These are phyloP conservation scores for Globisporangium lucens DNA, from an alignment of 352 stramenopile genomes.

Conservation along the genomic window DNA sequence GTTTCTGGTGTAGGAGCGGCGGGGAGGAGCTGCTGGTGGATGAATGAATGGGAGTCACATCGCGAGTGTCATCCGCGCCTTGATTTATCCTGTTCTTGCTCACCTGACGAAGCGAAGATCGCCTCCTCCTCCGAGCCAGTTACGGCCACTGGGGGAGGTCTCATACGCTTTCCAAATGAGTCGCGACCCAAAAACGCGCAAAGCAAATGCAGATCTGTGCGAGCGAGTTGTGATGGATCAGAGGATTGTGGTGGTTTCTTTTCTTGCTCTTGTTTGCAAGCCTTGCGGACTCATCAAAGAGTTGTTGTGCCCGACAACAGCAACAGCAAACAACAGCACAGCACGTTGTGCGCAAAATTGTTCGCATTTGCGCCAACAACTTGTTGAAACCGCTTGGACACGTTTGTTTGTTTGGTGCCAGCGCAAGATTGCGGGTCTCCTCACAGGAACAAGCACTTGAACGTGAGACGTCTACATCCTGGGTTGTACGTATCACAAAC, in stretches of 20 bases:
- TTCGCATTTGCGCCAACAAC: too few relatives aligned
- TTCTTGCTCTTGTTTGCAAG: not conserved
- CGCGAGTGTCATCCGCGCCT: not conserved
- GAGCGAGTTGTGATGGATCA: too few relatives aligned
- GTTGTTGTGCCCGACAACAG: too few relatives aligned
- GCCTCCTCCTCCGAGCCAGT: constrained; percentile 9
- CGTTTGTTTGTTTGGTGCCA: not conserved
- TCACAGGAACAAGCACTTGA: not conserved
- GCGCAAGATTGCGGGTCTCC: not conserved
- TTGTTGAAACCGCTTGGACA: too few relatives aligned
- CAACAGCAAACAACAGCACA: too few relatives aligned
- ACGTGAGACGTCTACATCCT: not conserved
- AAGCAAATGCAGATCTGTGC: not conserved
- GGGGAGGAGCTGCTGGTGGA: not conserved
- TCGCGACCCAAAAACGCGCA: not conserved
- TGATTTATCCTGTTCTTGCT: constrained; percentile 5
- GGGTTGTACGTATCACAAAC: not conserved
- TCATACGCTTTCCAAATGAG: not conserved
- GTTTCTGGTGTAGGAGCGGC: constrained; percentile 3
- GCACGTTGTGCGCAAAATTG: too few relatives aligned
- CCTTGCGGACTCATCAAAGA: too few relatives aligned
- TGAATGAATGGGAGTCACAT: not conserved
- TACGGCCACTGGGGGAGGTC: not conserved
- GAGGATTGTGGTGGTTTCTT: not conserved
- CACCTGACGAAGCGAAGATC: constrained; percentile 9